phyloP scores from a whole-genome alignment of 1,139 yeast genomes.

The Debaryomyces fabryi region DNA sequence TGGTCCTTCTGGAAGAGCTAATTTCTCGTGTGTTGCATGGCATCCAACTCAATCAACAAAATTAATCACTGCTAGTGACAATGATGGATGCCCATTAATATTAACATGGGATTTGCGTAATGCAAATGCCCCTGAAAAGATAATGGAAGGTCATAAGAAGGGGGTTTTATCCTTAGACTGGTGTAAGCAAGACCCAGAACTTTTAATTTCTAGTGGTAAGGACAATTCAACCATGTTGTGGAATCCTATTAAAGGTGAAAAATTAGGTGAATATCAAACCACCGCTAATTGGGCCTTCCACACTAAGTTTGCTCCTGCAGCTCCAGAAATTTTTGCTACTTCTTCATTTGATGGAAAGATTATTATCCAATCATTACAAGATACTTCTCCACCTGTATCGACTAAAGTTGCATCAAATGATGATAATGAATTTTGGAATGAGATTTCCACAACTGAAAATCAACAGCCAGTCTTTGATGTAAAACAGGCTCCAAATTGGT shows the following conservation, averaged over 20 bases:
- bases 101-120: conserved; percentile 94
- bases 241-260: conserved; percentile 78
- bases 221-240: conserved; percentile 87
- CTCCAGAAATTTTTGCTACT: conserved; percentile 91
- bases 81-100: conserved; percentile 79
- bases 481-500: conserved; percentile 89
- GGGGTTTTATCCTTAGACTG: conserved; percentile 92
- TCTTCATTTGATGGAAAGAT: conserved; percentile 93
- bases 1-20: conserved; percentile 58
- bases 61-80: conserved; percentile 83
- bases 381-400: conserved; percentile 61
- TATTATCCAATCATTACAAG: conserved; percentile 84
- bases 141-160: conserved; percentile 79
- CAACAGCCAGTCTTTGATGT: conserved; percentile 70
- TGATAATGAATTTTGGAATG: conserved; percentile 79
- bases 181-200: conserved; percentile 81
- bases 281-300: conserved; percentile 94
- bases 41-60: conserved; percentile 84
- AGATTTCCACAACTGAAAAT: conserved; percentile 70
- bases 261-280: conserved; percentile 86
- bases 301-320: conserved; percentile 80
- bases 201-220: conserved; percentile 86
- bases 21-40: conserved; percentile 78
- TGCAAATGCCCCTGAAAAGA: conserved; percentile 81
- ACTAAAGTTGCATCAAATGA: conserved; percentile 53